phyloP scores from a whole-genome alignment of 805 yeast species.

The Yamadazyma ubonensis region DNA sequence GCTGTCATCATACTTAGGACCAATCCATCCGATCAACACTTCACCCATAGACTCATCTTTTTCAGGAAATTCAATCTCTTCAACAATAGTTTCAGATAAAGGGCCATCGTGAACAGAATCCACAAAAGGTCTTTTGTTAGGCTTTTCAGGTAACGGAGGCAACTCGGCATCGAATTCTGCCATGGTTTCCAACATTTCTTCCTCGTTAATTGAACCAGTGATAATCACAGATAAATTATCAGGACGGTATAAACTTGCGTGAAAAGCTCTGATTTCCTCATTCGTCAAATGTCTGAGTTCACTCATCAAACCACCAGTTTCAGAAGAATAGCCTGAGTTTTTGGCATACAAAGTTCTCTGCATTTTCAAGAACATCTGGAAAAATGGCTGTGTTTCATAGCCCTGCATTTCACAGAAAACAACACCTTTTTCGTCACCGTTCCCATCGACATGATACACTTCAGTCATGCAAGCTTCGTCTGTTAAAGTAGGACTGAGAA shows the following conservation, averaged over 20 bases:
- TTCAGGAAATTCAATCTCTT: conserved; percentile 79
- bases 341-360: conserved; percentile 55
- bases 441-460: conserved; percentile 91
- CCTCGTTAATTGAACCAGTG: conserved; percentile 81
- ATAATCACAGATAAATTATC: conserved; percentile 81
- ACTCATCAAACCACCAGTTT: conserved; percentile 87
- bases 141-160: conserved; percentile 37
- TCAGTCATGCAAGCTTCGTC: conserved; percentile 92
- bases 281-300: conserved; percentile 73
- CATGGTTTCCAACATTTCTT: conserved; percentile 63
- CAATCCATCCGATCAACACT: conserved; percentile 72
- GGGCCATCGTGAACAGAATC: conserved; percentile 56
- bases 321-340: conserved; percentile 82
- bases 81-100: conserved; percentile 37
- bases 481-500: conserved; percentile 79
- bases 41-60: conserved; percentile 84
- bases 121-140: conserved; percentile 70
- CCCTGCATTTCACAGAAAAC: conserved; percentile 98
- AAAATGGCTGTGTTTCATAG: conserved; percentile 75
- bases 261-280: conserved; percentile 75
- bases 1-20: conserved; percentile 59
- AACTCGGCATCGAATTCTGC: conserved; percentile 59
- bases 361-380: conserved; percentile 56
- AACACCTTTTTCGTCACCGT: conserved; percentile 91
- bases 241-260: conserved; percentile 68